Evolutionary conservation across 2,329 filamentous ascomycete species (phyloP).

Genomic region (Hirsutella rhossiliensis): DNA sequence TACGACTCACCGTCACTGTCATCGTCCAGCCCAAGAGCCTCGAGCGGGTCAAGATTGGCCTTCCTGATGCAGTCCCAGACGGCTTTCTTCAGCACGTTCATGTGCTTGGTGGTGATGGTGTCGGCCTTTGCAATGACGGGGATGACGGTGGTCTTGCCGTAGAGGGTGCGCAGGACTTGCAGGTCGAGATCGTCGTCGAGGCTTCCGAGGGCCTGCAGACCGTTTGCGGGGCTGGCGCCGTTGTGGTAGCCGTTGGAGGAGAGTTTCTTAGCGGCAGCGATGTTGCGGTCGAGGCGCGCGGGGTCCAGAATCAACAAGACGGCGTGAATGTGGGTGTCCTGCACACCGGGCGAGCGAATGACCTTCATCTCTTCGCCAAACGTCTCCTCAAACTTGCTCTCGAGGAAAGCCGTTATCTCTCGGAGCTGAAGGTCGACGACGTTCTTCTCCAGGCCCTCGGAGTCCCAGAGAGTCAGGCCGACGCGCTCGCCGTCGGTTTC

Average conservation of each 20-base stretch:
- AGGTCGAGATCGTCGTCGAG: constrained; percentile 85
- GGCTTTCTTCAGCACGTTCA: constrained; percentile 80
- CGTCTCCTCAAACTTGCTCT: constrained; percentile 97
- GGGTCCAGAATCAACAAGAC: constrained; percentile 90
- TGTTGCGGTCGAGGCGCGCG: constrained; percentile 69
- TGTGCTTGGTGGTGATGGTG: constrained; percentile 89
- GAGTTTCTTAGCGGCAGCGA: constrained; percentile 50
- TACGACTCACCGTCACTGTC: constrained; percentile 49
- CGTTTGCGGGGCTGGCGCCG: constrained; percentile 32
- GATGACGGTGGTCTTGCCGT: constrained; percentile 90
- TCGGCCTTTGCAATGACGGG: constrained; percentile 95
- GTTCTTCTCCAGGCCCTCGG: constrained; percentile 86
- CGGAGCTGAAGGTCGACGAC: constrained; percentile 89
- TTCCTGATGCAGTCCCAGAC: constrained; percentile 83
- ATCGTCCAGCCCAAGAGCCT: constrained; percentile 73
- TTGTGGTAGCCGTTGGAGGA: constrained; percentile 39
- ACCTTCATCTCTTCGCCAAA: constrained; percentile 98
- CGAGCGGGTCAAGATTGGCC: constrained; percentile 77
- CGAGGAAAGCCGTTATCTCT: constrained; percentile 83
- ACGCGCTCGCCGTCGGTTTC: constrained; percentile 88
- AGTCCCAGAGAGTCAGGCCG: constrained; percentile 93
- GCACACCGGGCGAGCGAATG: constrained; percentile 77
- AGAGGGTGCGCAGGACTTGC: constrained; percentile 75
- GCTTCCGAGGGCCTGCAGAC: constrained; percentile 44
- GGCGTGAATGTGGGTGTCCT: constrained; percentile 95